Evolutionary conservation across 164 flowering plant species (phyloP), one percentile per base, ranked within the genome.

Genomic region (Dillenia turbinata): DNA sequence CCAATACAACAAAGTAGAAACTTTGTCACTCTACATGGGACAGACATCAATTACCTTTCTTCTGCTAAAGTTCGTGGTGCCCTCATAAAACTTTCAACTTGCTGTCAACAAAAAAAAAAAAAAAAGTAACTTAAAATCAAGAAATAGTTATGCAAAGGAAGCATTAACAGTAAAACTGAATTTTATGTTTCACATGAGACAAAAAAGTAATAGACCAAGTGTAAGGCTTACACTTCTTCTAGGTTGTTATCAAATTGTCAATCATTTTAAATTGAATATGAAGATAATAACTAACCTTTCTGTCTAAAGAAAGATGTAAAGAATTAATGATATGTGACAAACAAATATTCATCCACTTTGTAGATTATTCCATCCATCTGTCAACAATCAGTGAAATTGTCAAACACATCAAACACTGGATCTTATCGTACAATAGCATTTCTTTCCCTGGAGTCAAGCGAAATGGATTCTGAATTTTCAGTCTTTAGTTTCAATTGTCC

Each of bases 401-500:
- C 54, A 62, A 11, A 55, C 56, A 65, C 14, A 53, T 50, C 22
- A 56, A 55, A 49, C 17, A 67, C 48, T n/a, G n/a, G n/a, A 62
- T 61, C 53, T 56, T 44, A 56, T 16, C 84, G 66, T 90, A 93
- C 98, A 73, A 89, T 76, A 47, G 85, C 68, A 61, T 71, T 69
- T 77, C 94, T 84, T 65, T 89, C 96, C 46, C 76, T 85, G 62
- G 90, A 69, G 71, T 66, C 72, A 62, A 85, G 80, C 22, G 84
- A 62, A 22, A 73, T 40, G 47, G 78, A 61, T 55, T 86, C 97
- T 54, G 67, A 59, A 66, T 56, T 75, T 67, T 72, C 78, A 63
- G 84, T 62, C 54, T 55, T 82, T 89, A 66, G 85, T 81, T 69
- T 81, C 85, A 77, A 75, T 58, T 63, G 52, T 87, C 98, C 98